Percentiles rank a stretch among this genome's conserved stretches.
These are phyloP conservation scores for Stereocaulon alpinum DNA, from an alignment of 495 filamentous ascomycete species.

Conservation along the genomic window DNA sequence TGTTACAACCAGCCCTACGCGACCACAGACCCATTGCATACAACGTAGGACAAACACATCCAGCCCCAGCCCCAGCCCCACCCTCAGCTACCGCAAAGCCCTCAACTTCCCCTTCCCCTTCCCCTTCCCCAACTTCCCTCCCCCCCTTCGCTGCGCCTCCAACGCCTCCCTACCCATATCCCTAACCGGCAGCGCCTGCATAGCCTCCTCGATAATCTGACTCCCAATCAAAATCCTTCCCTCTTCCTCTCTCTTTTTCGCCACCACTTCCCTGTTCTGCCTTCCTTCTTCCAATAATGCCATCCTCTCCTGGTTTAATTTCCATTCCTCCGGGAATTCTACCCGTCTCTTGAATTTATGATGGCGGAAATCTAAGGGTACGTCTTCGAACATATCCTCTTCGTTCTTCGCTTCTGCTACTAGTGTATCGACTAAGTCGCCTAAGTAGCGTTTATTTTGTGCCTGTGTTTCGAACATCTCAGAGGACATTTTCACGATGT, in stretches of 20 bases:
- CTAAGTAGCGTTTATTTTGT: constrained; percentile 93
- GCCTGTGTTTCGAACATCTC: constrained; percentile 78
- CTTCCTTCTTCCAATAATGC: constrained; percentile 51
- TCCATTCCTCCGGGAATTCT: constrained; percentile 74
- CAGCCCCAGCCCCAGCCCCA: neutral
- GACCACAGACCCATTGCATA: neutral
- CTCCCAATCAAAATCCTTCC: constrained; percentile 47
- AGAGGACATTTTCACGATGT: constrained; percentile 80
- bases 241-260: constrained; percentile 35
- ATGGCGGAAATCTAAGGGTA: constrained; percentile 86
- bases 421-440: constrained; percentile 62
- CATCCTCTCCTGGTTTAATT: constrained; percentile 58
- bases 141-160: constrained; percentile 12
- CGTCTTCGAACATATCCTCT: constrained; percentile 72
- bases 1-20: neutral
- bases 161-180: constrained; percentile 22
- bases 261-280: constrained; percentile 35
- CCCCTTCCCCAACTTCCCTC: constrained; percentile 4
- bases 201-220: constrained; percentile 38
- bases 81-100: neutral
- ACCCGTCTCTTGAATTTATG: constrained; percentile 57
- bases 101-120: constrained; percentile 7
- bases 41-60: neutral
- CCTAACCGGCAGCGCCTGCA: constrained; percentile 35
- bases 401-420: constrained; percentile 66